Evolutionary conservation across 257 asterid species (phyloP).

Genomic region (Hygrophila difformis): DNA sequence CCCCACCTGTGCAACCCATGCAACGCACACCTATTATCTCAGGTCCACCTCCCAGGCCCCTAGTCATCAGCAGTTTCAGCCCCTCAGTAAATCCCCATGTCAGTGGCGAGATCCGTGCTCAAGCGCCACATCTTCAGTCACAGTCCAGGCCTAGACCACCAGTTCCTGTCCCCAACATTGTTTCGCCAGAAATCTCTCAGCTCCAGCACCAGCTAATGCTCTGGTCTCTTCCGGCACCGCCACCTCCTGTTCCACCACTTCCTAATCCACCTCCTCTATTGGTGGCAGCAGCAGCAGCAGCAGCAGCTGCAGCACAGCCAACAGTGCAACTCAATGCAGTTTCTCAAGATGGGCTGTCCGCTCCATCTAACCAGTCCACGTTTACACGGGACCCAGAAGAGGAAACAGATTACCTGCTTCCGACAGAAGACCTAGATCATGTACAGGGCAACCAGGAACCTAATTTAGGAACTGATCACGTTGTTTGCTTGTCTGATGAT

Average conservation of each 20-base stretch:
- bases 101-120: conserved; percentile 44
- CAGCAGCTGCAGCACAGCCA: no score
- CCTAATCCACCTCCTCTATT: conserved; percentile 4
- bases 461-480: conserved; percentile 17
- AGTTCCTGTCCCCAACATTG: neutral
- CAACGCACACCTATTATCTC: conserved; percentile 28
- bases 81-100: conserved; percentile 35
- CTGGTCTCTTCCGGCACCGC: conserved; percentile 18
- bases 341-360: conserved; percentile 11
- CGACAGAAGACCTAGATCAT: conserved; percentile 18
- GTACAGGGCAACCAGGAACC: conserved; percentile 21
- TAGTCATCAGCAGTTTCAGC: conserved; percentile 42
- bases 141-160: conserved; percentile 35
- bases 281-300: no score
- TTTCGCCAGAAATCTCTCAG: conserved; percentile 15
- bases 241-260: no score
- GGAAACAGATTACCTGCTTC: conserved; percentile 13
- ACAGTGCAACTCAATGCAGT: no score
- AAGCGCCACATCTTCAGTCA: conserved; percentile 66
- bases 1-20: neutral
- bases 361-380: conserved; percentile 10
- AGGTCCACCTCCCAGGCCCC: conserved; percentile 45
- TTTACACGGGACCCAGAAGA: conserved; percentile 15
- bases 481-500: conserved; percentile 67
- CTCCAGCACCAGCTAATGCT: conserved; percentile 11